Evolutionary conservation across 1,284 basidiomycete genomes (phyloP), one percentile per base, ranked within the genome.

Genomic region (Leccinum griseonigrum): DNA sequence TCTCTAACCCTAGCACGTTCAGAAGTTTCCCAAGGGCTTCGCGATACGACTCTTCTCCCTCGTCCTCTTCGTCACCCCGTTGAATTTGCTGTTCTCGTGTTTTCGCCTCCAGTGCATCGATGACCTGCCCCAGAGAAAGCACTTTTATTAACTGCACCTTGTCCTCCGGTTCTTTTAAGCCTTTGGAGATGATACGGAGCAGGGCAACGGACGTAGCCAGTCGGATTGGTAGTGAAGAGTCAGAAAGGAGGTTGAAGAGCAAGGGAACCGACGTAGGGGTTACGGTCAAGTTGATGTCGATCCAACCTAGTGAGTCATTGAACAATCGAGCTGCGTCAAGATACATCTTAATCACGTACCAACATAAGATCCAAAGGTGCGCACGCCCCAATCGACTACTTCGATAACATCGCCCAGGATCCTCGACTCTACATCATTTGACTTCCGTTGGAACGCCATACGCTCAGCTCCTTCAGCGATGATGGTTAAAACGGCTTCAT

Each of bases 251-350:
- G 50, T 83, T 87, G 75, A 95, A 97, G 56, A 98, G 83, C 54
- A 99, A 78, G 6, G 90, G 86, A 31, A 99, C 87, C 1, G 95
- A 95, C 10, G 86, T 87, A 26, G 92, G 94, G 1, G 95, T 98
- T 64, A 99, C 91, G 32, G 97, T 94, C 61, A 99, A 81, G 69
- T 94, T 93, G 71, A 99, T 96, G 73, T 99, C 98, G 69, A 99
- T 92, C 97, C 97, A 99, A 9, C 95, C 95, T 97, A 68, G 52
- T 34, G 52, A 53, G 59, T 66, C 28, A 54, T 11, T 72, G 36
- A 72, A 50, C 38, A 55, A 13, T 10, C 6, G n/a, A 14, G 14
- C 8, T 31, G 36, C 54, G 16, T 3, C 4, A 7, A 34, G 48
- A 26, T 58, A 38, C n/a, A 6, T 1, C 32, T 31, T 53, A 34